These are phyloP conservation scores for Solanum ossicruentum DNA, from an alignment of 257 asterid genomes.

Conservation along the genomic window DNA sequence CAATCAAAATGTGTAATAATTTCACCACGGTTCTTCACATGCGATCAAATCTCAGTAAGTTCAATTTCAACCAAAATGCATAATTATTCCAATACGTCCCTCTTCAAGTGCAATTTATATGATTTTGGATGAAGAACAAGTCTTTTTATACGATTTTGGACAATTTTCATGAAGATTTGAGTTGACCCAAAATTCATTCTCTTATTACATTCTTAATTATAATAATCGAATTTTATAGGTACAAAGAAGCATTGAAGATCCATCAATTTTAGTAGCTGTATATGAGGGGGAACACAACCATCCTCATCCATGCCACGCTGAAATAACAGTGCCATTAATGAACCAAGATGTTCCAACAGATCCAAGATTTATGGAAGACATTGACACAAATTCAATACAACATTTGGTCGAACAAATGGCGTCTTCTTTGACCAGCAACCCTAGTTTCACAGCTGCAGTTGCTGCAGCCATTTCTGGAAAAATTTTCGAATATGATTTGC, in stretches of 20 bases:
- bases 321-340: slow-evolving; percentile 4
- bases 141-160: not conserved
- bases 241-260: slow-evolving; percentile 56
- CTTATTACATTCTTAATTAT: not conserved
- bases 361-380: slow-evolving; percentile 8
- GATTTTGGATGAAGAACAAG: not conserved
- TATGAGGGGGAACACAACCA: slow-evolving; percentile 80
- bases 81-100: too few species aligned
- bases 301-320: slow-evolving; percentile 21
- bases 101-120: too few species aligned
- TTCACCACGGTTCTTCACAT: not conserved
- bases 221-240: slow-evolving; percentile 26
- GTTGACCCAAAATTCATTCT: not conserved
- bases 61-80: too few species aligned
- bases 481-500: not conserved
- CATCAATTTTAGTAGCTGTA: slow-evolving; percentile 46
- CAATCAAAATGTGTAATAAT: too few species aligned
- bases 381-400: slow-evolving; percentile 15
- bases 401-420: slow-evolving; percentile 52
- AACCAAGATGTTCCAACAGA: slow-evolving; percentile 1
- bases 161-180: not conserved
- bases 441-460: slow-evolving; percentile 56
- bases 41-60: too few species aligned
- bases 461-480: slow-evolving; percentile 53
- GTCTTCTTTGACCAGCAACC: slow-evolving; percentile 43